Percentiles rank a stretch among this genome's conserved stretches.
Conservation (phyloP, 805 yeast species). For the Saturnispora quitensis region DNA sequence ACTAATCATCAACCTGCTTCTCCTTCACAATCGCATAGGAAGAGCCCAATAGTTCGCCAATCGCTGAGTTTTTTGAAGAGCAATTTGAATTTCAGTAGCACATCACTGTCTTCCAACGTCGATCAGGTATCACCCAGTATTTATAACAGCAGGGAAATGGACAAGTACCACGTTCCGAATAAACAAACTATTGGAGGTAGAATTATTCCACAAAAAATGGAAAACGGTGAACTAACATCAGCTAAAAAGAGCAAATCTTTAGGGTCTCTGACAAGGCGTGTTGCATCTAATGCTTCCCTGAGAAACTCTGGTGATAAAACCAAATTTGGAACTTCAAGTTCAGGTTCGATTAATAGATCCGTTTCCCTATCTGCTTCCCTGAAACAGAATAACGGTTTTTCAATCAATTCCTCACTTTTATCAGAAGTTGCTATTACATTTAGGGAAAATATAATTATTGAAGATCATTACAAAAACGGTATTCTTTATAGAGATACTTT, state of each 20-base stretch:
- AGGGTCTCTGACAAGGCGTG: constrained; percentile 34
- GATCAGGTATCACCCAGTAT: constrained; percentile 8
- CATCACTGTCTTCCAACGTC: constrained; percentile 17
- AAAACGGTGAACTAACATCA: constrained; percentile 12
- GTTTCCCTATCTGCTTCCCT: constrained; percentile 32
- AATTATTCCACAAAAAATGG: constrained; percentile 35
- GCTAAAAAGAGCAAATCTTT: constrained; percentile 40
- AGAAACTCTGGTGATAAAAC: constrained; percentile 26
- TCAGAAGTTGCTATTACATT: constrained; percentile 78
- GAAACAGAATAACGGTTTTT: constrained; percentile 15
- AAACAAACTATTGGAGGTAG: constrained; percentile 36
- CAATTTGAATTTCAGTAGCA: constrained; percentile 19
- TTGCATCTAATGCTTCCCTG: constrained; percentile 27
- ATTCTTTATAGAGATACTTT: constrained; percentile 87
- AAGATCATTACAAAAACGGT: constrained; percentile 83
- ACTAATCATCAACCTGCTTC: constrained; percentile 1
- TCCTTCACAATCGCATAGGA: constrained; percentile 9
- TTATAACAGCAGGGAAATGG: constrained; percentile 17
- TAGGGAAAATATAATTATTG: constrained; percentile 56
- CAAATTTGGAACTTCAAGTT: constrained; percentile 18
- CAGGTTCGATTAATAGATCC: constrained; percentile 34
- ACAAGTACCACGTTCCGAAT: constrained; percentile 27
- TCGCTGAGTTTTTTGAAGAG: constrained; percentile 30
- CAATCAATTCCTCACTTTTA: constrained; percentile 80
- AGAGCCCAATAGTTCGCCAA: constrained; percentile 32